phyloP scores from a whole-genome alignment of 2,329 filamentous ascomycete genomes.

The Endoconidiophora laricicola region DNA sequence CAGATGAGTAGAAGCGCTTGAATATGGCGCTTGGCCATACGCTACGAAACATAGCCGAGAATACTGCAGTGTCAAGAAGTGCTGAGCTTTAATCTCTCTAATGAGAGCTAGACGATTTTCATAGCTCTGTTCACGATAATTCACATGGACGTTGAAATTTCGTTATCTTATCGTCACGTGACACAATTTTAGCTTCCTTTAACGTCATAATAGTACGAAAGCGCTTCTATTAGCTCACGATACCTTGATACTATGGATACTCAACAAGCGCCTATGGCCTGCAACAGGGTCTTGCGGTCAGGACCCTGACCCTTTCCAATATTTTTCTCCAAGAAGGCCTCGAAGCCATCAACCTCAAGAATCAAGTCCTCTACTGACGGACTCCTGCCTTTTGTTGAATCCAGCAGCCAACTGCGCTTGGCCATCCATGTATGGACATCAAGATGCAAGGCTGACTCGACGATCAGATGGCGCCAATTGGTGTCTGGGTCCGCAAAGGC shows the following conservation, averaged over 20 bases:
- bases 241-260: background rate
- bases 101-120: background rate
- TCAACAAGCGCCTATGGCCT: background rate
- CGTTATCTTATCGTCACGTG: conserved; percentile 12
- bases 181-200: background rate
- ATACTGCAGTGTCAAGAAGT: too few relatives aligned
- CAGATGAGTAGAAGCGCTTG: conserved; percentile 5
- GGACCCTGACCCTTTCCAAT: background rate
- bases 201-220: background rate
- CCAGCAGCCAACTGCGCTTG: conserved; percentile 1
- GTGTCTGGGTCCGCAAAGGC: conserved; percentile 5
- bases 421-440: conserved; percentile 7
- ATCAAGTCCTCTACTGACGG: conserved; percentile 3
- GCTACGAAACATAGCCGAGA: background rate
- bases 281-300: conserved; percentile 4
- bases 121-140: background rate
- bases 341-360: conserved; percentile 4
- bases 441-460: conserved; percentile 6
- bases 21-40: background rate
- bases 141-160: conserved; percentile 2
- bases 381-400: conserved; percentile 1
- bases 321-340: background rate
- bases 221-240: background rate
- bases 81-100: background rate
- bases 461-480: conserved; percentile 6